Percentiles rank a stretch among this genome's conserved stretches.
phyloP scores from a whole-genome alignment of 2,329 filamentous ascomycete species.

The Metarhizium brunneum region DNA sequence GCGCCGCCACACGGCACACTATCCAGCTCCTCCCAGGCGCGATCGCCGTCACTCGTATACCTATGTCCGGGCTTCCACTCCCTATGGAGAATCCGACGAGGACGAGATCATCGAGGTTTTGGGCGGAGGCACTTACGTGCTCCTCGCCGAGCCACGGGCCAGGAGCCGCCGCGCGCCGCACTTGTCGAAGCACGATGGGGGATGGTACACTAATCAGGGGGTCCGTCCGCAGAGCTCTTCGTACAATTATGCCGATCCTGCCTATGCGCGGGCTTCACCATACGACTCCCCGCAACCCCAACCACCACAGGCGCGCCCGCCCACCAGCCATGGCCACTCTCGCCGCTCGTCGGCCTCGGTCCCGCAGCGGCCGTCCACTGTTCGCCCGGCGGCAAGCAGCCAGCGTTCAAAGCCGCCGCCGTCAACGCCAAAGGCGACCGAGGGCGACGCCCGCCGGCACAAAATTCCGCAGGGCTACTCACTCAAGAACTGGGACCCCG shows the following conservation, averaged over 20 bases:
- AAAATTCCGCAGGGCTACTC: slow-evolving; percentile 85
- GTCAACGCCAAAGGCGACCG: slow-evolving; percentile 40
- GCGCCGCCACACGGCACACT: slow-evolving; percentile 28
- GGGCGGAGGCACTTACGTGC: slow-evolving; percentile 39
- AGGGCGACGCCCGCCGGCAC: slow-evolving; percentile 52
- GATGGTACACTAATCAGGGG: slow-evolving; percentile 50
- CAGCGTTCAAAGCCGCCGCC: slow-evolving; percentile 21
- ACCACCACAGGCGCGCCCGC: slow-evolving; percentile 23
- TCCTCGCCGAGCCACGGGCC: slow-evolving; percentile 39
- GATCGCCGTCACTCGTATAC: slow-evolving; percentile 49
- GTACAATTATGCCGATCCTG: slow-evolving; percentile 24
- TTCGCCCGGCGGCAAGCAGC: slow-evolving; percentile 30
- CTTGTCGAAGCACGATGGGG: slow-evolving; percentile 37
- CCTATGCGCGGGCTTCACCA: slow-evolving; percentile 23
- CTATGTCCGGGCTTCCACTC: slow-evolving; percentile 49
- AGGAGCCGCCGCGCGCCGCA: slow-evolving; percentile 21
- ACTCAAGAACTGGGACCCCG: slow-evolving; percentile 96
- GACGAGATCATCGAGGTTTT: slow-evolving; percentile 49
- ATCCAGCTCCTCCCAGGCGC: slow-evolving; percentile 28
- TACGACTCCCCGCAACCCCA: slow-evolving; percentile 36
- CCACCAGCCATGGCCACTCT: slow-evolving; percentile 32
- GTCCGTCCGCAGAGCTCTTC: slow-evolving; percentile 42
- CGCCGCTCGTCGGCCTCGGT: slow-evolving; percentile 40
- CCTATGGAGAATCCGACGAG: slow-evolving; percentile 55
- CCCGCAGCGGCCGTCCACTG: slow-evolving; percentile 44